Percentiles rank a stretch among this genome's conserved stretches.
Conservation (phyloP, 495 filamentous ascomycete species). For the Entonaema liquescens region DNA sequence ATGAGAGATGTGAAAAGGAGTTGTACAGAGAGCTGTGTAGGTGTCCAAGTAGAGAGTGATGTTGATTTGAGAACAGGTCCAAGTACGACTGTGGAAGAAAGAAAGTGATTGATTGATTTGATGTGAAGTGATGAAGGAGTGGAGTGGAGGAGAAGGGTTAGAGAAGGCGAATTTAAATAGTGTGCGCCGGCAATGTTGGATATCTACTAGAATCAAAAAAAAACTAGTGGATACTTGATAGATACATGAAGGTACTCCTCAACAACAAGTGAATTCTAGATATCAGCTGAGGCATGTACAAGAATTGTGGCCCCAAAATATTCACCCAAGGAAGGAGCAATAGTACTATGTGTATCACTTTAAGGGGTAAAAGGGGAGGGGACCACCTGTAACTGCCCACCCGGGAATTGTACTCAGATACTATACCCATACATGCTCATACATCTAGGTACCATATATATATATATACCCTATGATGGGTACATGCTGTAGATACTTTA, state of each 20-base stretch:
- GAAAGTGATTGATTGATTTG: too few relatives aligned
- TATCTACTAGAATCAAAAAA: neutral
- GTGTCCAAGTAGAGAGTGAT: neutral
- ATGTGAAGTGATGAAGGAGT: neutral
- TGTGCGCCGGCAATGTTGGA: neutral
- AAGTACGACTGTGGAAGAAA: neutral
- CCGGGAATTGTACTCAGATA: neutral
- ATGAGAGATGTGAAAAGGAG: neutral
- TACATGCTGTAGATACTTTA: too few relatives aligned
- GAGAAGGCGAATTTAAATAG: neutral
- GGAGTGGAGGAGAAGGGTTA: neutral
- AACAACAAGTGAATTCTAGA: neutral
- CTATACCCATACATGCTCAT: neutral
- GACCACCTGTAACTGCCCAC: neutral
- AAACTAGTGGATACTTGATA: neutral
- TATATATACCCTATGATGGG: neutral
- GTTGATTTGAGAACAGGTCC: neutral
- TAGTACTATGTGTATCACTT: neutral
- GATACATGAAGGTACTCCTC: neutral
- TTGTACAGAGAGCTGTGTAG: neutral
- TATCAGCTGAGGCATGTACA: constrained; percentile 1
- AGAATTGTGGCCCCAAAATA: neutral
- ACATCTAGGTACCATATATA: neutral
- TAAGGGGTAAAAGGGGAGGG: neutral
- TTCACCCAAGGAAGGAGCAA: neutral